A percentile compares a stretch with the other conserved stretches of the same genome.
These are phyloP conservation scores for Lachnellula hyalina DNA, from an alignment of 2,329 filamentous ascomycete species.

Conservation along the genomic window DNA sequence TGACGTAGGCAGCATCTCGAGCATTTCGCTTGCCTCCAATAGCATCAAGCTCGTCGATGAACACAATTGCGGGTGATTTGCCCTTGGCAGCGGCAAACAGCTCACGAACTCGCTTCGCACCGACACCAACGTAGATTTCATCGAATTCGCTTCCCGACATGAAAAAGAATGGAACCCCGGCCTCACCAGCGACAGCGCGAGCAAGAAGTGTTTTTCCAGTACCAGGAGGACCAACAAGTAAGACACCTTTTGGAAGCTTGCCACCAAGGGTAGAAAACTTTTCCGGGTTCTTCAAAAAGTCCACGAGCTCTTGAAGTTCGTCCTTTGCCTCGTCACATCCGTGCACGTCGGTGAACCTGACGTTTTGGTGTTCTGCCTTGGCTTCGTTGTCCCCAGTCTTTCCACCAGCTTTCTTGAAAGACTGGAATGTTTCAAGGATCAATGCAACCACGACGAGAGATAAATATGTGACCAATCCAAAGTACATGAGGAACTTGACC, in stretches of 20 bases:
- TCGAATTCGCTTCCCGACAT: conserved; percentile 99
- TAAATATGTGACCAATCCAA: conserved; percentile 73
- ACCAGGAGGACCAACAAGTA: conserved; percentile 90
- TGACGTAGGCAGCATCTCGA: conserved; percentile 87
- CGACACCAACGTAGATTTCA: conserved; percentile 95
- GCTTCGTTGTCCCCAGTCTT: conserved; percentile 69
- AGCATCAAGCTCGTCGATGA: conserved; percentile 91
- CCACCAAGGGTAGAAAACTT: conserved; percentile 91
- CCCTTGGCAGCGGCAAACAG: conserved; percentile 77
- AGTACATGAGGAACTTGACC: conserved; percentile 80
- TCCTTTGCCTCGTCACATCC: conserved; percentile 98
- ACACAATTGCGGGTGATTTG: conserved; percentile 90
- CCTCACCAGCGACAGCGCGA: conserved; percentile 91
- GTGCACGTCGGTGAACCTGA: conserved; percentile 88
- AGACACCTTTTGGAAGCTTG: conserved; percentile 93
- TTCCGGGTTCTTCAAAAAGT: conserved; percentile 90
- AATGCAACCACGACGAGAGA: conserved; percentile 75
- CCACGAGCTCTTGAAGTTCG: conserved; percentile 92
- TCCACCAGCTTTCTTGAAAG: conserved; percentile 68
- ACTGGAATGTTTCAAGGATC: conserved; percentile 72
- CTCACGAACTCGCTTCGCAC: conserved; percentile 91
- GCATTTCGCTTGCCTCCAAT: conserved; percentile 93
- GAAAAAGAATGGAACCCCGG: conserved; percentile 98
- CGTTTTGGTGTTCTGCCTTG: conserved; percentile 86
- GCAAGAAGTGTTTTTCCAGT: conserved; percentile 96